Conservation (phyloP, 2,329 filamentous ascomycete species). For the Cladosporium sp. region DNA sequence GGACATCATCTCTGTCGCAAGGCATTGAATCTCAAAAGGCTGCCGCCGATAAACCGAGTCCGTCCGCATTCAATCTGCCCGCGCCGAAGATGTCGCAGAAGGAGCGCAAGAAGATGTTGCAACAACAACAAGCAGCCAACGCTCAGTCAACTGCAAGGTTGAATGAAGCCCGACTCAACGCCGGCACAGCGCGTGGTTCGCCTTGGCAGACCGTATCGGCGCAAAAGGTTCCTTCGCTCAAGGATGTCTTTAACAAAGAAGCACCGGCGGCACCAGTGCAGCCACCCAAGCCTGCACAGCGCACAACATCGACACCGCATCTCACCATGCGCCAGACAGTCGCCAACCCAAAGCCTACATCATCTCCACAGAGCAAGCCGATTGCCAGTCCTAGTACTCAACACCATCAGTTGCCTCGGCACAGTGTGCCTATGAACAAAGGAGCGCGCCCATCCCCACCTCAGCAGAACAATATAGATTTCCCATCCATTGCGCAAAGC, state of each 20-base stretch:
- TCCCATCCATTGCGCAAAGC: conserved; percentile 38
- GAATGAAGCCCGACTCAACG: conserved; percentile 9
- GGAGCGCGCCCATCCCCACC: conserved; percentile 9
- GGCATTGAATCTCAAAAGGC: conserved; percentile 28
- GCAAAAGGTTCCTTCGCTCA: conserved; percentile 47
- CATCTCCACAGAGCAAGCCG: conserved; percentile 14
- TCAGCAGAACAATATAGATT: conserved; percentile 31
- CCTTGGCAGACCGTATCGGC: conserved; percentile 60
- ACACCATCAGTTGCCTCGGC: conserved; percentile 13
- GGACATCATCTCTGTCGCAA: conserved; percentile 41
- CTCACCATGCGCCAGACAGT: conserved; percentile 61
- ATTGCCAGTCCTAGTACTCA: conserved; percentile 18
- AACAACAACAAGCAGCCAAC: conserved; percentile 50
- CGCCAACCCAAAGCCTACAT: conserved; percentile 38
- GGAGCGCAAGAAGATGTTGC: conserved; percentile 79
- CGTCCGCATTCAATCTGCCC: conserved; percentile 29
- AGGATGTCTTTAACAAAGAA: conserved; percentile 44
- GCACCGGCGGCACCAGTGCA: conserved; percentile 26
- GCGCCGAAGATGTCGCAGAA: conserved; percentile 77
- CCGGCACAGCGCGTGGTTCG: conserved; percentile 8
- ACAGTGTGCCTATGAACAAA: conserved; percentile 18
- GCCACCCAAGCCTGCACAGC: conserved; percentile 25
- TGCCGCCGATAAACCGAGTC: conserved; percentile 23
- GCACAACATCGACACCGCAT: conserved; percentile 41
- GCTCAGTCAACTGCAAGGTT: conserved; percentile 23